These are phyloP conservation scores for Aspergillus biplanus DNA, from an alignment of 495 filamentous ascomycete genomes.

Conservation along the genomic window DNA sequence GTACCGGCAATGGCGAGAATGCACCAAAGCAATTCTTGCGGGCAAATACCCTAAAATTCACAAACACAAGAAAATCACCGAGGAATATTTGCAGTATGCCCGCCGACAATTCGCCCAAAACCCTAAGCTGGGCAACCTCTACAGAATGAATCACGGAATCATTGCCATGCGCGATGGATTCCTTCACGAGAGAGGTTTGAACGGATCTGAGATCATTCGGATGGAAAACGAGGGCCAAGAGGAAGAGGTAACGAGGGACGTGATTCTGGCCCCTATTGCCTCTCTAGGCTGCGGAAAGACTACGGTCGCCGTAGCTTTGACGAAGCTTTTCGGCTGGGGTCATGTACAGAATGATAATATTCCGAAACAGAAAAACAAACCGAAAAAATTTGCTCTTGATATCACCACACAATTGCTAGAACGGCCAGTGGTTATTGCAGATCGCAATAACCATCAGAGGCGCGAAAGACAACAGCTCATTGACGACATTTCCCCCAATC, in stretches of 20 bases:
- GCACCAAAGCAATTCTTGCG: slow-evolving; percentile 84
- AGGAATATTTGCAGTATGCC: slow-evolving; percentile 85
- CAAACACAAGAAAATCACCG: slow-evolving; percentile 89
- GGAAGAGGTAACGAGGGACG: slow-evolving; percentile 57
- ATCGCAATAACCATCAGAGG: slow-evolving; percentile 89
- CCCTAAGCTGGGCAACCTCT: slow-evolving; percentile 63
- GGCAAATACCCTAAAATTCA: slow-evolving; percentile 74
- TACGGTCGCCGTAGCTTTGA: slow-evolving; percentile 81
- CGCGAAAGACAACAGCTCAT: slow-evolving; percentile 89
- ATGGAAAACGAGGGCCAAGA: slow-evolving; percentile 54
- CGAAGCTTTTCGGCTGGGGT: slow-evolving; percentile 86
- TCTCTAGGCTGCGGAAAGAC: slow-evolving; percentile 97
- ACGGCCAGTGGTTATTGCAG: slow-evolving; percentile 78
- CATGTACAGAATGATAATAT: slow-evolving; percentile 98
- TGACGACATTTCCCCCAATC: slow-evolving; percentile 65
- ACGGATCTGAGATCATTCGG: slow-evolving; percentile 81
- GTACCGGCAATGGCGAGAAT: slow-evolving; percentile 98
- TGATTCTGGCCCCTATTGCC: slow-evolving; percentile 84
- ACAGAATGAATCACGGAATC: slow-evolving; percentile 92
- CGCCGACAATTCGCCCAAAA: slow-evolving; percentile 69
- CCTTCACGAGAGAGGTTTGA: slow-evolving; percentile 75
- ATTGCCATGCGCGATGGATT: slow-evolving; percentile 89
- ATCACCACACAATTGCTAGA: slow-evolving; percentile 62
- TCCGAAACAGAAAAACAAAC: slow-evolving; percentile 69
- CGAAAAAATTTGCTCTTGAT: slow-evolving; percentile 70